Evolutionary conservation across 352 stramenopile species (phyloP), one percentile per base, ranked within the genome.

Genomic region (Globisporangium echinulatum): DNA sequence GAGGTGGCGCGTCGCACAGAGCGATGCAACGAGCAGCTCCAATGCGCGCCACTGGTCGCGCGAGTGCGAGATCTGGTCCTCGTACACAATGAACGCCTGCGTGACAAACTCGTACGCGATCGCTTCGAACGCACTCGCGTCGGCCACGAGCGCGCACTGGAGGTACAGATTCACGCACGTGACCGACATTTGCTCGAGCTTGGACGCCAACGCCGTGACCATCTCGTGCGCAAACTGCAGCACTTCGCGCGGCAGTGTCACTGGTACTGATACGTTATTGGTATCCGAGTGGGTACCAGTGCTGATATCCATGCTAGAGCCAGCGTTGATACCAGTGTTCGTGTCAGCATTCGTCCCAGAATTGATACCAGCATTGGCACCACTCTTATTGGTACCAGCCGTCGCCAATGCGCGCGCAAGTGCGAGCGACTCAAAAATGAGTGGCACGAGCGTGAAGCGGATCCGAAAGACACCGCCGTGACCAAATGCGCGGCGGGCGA

Each of bases 151-250:
- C 7, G 96, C 96, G 58, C 88, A 92, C 70, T 99, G 84, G 4
- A 99, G 65, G 63, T 98, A 99, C 14, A 99, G 75, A 54, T 96
- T 96, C 14, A 99, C 76, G 49, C 81, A 88, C 50, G 72, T 77
- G 36, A 91, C 70, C 15, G 79, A 82, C 56, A 85, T 84, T 43
- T 86, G 67, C 48, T 91, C 82, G 13, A 88, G 59, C 62, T 91
- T 90, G 11, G 82, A 90, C 7, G 82, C 85, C 50, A 99, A 65
- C 2, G 87, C 90, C 7, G 94, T 98, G 52, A 98, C 91, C 54
- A 97, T 97, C 72, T 99, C 94, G 77, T 99, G 96, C 4, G 99
- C 79, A 65, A 99, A 98, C 48, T 99, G 92, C 43, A 99, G 95
- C 10, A 98, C 88, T 75, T 99, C 97, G 15, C 95, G 82, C 40